phyloP scores from a whole-genome alignment of 2,329 filamentous ascomycete genomes.

The Colletotrichum kahawae region DNA sequence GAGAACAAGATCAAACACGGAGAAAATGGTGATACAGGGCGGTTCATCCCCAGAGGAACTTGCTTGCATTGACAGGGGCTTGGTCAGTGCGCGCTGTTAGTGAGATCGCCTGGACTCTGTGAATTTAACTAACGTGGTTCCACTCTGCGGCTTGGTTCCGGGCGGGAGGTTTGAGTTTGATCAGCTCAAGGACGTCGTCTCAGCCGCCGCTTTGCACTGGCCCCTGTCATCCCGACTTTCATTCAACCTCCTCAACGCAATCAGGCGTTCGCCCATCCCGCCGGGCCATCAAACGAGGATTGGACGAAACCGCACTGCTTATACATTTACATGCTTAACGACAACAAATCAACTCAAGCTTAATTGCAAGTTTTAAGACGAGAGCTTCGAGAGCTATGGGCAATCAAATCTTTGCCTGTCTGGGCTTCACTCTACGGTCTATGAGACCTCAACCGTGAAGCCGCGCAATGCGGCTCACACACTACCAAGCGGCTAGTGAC shows the following conservation, averaged over 20 bases:
- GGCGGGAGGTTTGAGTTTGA: conserved; percentile 25
- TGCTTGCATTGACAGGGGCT: conserved; percentile 2
- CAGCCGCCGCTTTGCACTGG: conserved; percentile 15
- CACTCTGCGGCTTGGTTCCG: background rate
- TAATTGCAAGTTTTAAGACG: background rate
- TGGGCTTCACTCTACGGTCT: background rate
- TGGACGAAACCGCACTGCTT: background rate
- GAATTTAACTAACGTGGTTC: background rate
- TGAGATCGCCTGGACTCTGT: background rate
- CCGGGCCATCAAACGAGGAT: background rate
- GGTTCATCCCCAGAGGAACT: conserved; percentile 3
- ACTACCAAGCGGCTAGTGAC: background rate
- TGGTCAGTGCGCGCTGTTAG: background rate
- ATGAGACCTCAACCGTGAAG: background rate
- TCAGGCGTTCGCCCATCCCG: background rate
- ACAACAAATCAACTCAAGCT: background rate
- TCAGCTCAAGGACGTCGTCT: conserved; percentile 25
- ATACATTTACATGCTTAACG: background rate
- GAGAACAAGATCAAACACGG: conserved; percentile 16
- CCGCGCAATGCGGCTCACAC: background rate
- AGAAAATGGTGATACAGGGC: conserved; percentile 16
- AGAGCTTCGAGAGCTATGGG: background rate
- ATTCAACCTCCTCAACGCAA: background rate
- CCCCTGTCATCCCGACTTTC: conserved; percentile 7
- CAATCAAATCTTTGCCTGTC: background rate